Evolutionary conservation across 108 stramenopile species (phyloP).

Genomic region (Cyclotella kingstonii): DNA sequence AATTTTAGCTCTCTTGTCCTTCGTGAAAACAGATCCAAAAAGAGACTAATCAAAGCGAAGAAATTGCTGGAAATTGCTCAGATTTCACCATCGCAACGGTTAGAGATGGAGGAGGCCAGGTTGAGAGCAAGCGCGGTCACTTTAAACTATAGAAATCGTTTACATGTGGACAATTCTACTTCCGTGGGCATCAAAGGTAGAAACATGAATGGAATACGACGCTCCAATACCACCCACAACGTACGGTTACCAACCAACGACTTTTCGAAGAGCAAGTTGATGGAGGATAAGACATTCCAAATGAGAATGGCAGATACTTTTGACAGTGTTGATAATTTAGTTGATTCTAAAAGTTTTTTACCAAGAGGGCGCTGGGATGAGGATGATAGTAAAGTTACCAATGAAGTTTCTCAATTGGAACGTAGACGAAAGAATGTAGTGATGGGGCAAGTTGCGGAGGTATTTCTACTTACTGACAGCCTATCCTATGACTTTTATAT

Average conservation of each 20-base stretch:
- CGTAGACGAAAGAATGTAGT: not conserved
- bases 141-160: not conserved
- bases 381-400: not conserved
- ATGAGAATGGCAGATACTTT: constrained; percentile 46
- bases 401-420: not conserved
- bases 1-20: no score
- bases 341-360: constrained; percentile 39
- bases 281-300: constrained; percentile 1
- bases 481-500: no score
- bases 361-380: constrained; percentile 35
- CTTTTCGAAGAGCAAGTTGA: not conserved
- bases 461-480: not conserved
- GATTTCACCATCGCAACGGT: constrained; percentile 36
- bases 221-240: not conserved
- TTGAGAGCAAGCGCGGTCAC: not conserved
- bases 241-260: not conserved
- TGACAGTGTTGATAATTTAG: constrained; percentile 45
- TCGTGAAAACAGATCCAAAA: constrained; percentile 12
- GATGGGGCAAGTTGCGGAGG: constrained; percentile 7
- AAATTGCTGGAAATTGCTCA: constrained; percentile 43
- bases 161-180: no score
- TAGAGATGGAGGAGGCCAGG: constrained; percentile 17
- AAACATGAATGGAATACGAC: no score
- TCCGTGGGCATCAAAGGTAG: no score
- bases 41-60: constrained; percentile 31